These are phyloP conservation scores for Oryza officinalis DNA, from an alignment of 176 grass and related monocot species.

Conservation along the genomic window DNA sequence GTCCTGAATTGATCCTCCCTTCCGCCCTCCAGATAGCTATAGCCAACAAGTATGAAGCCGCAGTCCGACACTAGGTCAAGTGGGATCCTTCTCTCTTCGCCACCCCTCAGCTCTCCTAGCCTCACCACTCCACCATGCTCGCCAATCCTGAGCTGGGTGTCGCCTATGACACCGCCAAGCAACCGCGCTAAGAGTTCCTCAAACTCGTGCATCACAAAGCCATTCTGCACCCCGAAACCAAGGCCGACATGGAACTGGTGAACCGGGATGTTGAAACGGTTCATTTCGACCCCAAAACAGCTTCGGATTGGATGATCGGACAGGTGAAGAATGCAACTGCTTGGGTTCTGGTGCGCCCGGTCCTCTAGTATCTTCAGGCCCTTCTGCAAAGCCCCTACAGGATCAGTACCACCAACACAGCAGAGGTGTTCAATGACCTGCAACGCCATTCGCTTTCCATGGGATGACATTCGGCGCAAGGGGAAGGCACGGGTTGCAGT, in stretches of 20 bases:
- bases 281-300: constrained; percentile 39
- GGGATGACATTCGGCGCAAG: constrained; percentile 75
- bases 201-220: constrained; percentile 86
- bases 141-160: constrained; percentile 75
- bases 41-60: constrained; percentile 63
- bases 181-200: constrained; percentile 78
- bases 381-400: constrained; percentile 73
- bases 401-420: constrained; percentile 72
- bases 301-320: constrained; percentile 55
- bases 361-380: constrained; percentile 90
- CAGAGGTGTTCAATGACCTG: constrained; percentile 89
- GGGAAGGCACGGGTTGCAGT: constrained; percentile 86
- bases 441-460: constrained; percentile 77
- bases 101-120: constrained; percentile 78
- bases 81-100: constrained; percentile 87
- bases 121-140: constrained; percentile 61
- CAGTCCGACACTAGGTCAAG: constrained; percentile 58
- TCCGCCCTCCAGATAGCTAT: constrained; percentile 77
- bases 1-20: constrained; percentile 60
- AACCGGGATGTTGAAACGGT: constrained; percentile 45
- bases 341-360: constrained; percentile 78
- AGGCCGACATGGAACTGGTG: constrained; percentile 84
- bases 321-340: constrained; percentile 78
- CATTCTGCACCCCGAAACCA: constrained; percentile 68
- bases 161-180: constrained; percentile 71